A percentile compares a stretch with the other conserved stretches of the same genome.
These are phyloP conservation scores for Populus nigra DNA, from an alignment of 345 rosid species.

Conservation along the genomic window DNA sequence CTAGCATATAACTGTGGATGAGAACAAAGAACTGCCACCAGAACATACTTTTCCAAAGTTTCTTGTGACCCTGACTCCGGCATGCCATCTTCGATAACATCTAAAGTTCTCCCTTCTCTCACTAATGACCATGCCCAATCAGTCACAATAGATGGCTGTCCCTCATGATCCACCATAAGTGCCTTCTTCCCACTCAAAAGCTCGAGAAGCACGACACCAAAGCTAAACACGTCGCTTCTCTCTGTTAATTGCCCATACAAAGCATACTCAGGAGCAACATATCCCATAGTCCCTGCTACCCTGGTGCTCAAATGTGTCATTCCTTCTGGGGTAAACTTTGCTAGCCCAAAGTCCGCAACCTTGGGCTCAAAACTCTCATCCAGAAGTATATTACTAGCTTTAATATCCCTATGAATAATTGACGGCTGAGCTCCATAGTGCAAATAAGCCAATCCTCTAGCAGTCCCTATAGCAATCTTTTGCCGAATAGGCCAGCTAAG, in stretches of 20 bases:
- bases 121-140: constrained; percentile 97
- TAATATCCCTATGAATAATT: constrained; percentile 85
- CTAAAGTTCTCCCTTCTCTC: constrained; percentile 54
- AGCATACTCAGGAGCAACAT: constrained; percentile 95
- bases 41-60: constrained; percentile 75
- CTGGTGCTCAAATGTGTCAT: constrained; percentile 86
- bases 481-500: constrained; percentile 83
- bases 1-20: constrained; percentile 84
- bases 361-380: constrained; percentile 78
- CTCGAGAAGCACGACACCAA: constrained; percentile 86
- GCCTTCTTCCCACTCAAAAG: constrained; percentile 86
- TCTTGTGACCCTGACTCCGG: constrained; percentile 56
- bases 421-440: constrained; percentile 79
- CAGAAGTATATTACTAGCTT: constrained; percentile 82
- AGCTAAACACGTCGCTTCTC: constrained; percentile 89
- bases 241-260: constrained; percentile 85
- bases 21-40: constrained; percentile 78
- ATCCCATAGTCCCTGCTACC: constrained; percentile 96
- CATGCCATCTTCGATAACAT: constrained; percentile 75
- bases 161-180: constrained; percentile 42
- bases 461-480: constrained; percentile 79
- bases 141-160: constrained; percentile 63
- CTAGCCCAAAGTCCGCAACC: constrained; percentile 88
- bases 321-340: constrained; percentile 80
- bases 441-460: constrained; percentile 81